Evolutionary conservation across 257 asterid genomes (phyloP), one percentile per base, ranked within the genome.

Genomic region (Scutellaria barbata): DNA sequence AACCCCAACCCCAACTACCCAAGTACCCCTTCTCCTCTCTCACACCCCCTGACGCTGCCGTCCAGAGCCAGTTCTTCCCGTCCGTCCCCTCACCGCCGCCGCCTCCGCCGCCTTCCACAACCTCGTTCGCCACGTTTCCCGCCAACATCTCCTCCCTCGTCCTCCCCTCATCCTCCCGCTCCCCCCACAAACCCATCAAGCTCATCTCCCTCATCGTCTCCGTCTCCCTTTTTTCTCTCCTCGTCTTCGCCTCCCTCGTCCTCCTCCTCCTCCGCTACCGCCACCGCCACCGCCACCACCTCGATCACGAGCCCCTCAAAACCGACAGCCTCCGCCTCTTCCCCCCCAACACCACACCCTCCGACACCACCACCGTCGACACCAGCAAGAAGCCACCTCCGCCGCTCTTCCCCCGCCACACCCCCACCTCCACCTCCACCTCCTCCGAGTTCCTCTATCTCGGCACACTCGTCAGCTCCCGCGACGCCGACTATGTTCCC

Each of bases 101-200:
- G 0, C 80, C 84, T 1, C 53, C 84, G 2, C 77, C 85, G n/a
- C 73, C 82, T 0, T 30, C 85, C 55, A 18, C 77, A 65, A 7
- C 85, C 66, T 50, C 82, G 8, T 50, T 81, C 48, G 74, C 88
- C 42, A 81, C 93, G 1, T 85, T 88, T 39, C 96, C 98, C 13
- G 97, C 98, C 59, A 93, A 93, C 69, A 85, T 93, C 74, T 93
- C 98, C 72, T 90, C 97, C 70, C 88, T 90, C 74, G 87, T 82
- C 72, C 83, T 87, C 63, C 97, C 97, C 7, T 85, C 96, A 25
- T 48, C 90, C 60, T 72, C 89, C n/a, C 80, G 61, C 76, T n/a
- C 90, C 40, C 50, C 92, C 45, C 80, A 71, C 69, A 82, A 73
- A 37, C 85, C 90, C 70, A 67, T 81, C n/a, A 92, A 85, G 68